phyloP scores from a whole-genome alignment of 1,284 basidiomycete genomes.

The Leccinum variabile region DNA sequence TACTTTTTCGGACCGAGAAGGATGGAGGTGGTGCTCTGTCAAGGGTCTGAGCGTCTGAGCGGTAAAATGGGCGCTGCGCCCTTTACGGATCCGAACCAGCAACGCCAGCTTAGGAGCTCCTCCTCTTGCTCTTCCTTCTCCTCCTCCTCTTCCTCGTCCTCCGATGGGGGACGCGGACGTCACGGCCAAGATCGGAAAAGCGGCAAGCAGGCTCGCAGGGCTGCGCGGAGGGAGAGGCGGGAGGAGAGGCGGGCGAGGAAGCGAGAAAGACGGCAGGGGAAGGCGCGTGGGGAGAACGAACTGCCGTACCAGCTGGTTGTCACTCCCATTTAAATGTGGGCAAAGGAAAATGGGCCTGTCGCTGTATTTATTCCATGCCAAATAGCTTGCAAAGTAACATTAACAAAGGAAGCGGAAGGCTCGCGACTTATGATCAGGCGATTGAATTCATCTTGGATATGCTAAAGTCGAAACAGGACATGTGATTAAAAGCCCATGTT shows the following conservation, averaged over 20 bases:
- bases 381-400: too few relatives aligned
- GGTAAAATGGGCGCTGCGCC: constrained; percentile 28
- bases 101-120: constrained; percentile 6
- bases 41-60: constrained; percentile 32
- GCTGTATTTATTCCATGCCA: too few relatives aligned
- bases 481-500: too few relatives aligned
- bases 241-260: constrained; percentile 9
- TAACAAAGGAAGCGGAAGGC: too few relatives aligned
- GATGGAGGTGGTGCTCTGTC: constrained; percentile 33
- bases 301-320: constrained; percentile 28
- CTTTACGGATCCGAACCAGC: constrained; percentile 20
- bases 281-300: constrained; percentile 17
- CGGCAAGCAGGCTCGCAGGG: constrained; percentile 16
- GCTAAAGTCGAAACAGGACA: too few relatives aligned
- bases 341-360: neutral
- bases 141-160: constrained; percentile 2
- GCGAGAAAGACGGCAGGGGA: constrained; percentile 9
- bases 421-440: too few relatives aligned
- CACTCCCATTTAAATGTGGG: constrained; percentile 8
- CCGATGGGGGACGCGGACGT: neutral
- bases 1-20: constrained; percentile 36
- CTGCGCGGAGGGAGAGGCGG: constrained; percentile 13
- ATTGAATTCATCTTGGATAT: too few relatives aligned
- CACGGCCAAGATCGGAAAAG: neutral
- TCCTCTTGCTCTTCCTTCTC: neutral